Evolutionary conservation across 768 basidiomycete species (phyloP), one percentile per base, ranked within the genome.

Genomic region (Solioccasus polychromus): DNA sequence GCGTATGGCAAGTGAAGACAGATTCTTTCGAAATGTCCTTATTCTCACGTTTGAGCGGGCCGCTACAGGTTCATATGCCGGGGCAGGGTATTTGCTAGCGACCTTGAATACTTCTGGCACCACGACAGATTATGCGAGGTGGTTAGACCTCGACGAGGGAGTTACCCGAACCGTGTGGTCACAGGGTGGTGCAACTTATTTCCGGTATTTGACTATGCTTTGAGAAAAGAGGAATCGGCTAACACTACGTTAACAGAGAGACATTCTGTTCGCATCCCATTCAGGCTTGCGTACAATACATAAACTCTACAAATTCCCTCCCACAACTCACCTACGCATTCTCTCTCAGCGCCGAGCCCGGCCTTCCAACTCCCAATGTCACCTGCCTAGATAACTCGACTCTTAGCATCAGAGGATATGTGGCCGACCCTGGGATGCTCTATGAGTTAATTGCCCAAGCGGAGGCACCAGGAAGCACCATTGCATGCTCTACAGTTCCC

Each of bases 261-360:
- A 75, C 80, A 1, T 83, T 88, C 54, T 89, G 87, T 57, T 85
- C 85, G 3, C 69, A 85, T 54, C 82, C 84, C 2, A 70, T 74
- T 1, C 68, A 72, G 51, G 74, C 82, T 24, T 89, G 86, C 50
- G 63, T 77, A 1, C 78, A 86, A 57, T 80, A 83, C 57, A 59
- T 79, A 42, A 72, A 70, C 44, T 63, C 60, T 28, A 62, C 57
- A 35, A 24, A 30, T 17, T 14, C 50, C 28, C 64, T 80, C 23
- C 75, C 76, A 3, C 40, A 55, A 19, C 59, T 81, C 19, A 73
- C 75, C 3, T 73, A 69, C 32, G 68, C 73, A 1, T 82, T 79
- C 55, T 70, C 78, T 34, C 64, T 72, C 8, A 54, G 59, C 11
- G 60, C 75, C 8, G 74, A 78, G 59, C 48, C 55, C 8, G 77